phyloP scores from a whole-genome alignment of 371 early-diverging fungal species.

The Rhizopus delemar region DNA sequence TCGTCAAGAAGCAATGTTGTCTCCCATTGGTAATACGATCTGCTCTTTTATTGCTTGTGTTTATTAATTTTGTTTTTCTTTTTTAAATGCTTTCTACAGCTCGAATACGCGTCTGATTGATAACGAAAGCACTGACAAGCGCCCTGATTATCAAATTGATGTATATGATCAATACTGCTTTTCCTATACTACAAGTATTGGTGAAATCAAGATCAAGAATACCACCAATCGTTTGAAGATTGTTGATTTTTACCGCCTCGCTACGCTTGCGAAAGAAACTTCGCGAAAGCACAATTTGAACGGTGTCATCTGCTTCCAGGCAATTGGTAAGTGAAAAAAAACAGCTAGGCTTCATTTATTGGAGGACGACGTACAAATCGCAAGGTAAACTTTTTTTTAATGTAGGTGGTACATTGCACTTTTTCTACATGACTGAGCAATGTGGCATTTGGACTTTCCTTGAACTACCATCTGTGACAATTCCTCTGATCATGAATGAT shows the following conservation, averaged over 20 bases:
- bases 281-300: constrained; percentile 11
- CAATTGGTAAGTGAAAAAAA: no score
- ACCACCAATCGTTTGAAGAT: constrained; percentile 8
- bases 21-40: constrained; percentile 6
- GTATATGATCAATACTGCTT: constrained; percentile 9
- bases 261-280: no score
- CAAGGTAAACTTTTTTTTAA: no score
- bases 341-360: no score
- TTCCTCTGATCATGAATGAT: no score
- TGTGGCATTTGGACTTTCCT: no score
- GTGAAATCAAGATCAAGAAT: constrained; percentile 10
- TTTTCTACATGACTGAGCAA: no score
- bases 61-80: constrained; percentile 9
- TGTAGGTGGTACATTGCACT: no score
- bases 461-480: no score
- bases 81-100: constrained; percentile 10
- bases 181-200: constrained; percentile 9
- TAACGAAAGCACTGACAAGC: constrained; percentile 2
- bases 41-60: constrained; percentile 10
- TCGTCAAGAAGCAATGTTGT: constrained; percentile 5
- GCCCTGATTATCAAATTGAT: constrained; percentile 8
- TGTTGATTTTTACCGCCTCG: constrained; percentile 10
- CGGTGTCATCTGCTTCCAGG: constrained; percentile 7
- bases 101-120: constrained; percentile 7
- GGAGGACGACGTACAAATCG: no score